phyloP scores from a whole-genome alignment of 2,329 filamentous ascomycete genomes.

The Aureobasidium sp. region DNA sequence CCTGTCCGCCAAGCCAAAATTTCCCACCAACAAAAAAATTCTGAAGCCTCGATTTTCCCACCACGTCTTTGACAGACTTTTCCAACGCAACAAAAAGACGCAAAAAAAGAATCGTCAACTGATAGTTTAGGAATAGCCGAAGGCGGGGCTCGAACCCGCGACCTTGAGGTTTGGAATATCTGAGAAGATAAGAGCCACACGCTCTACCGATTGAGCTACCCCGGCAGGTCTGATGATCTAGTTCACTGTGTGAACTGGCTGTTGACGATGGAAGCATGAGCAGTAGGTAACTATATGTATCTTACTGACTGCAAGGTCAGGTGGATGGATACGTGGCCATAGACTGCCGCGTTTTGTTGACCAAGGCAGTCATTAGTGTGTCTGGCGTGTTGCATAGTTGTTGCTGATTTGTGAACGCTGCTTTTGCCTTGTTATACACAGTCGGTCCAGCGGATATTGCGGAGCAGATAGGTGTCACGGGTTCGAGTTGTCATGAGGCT shows the following conservation, averaged over 20 bases:
- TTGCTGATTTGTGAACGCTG: no score
- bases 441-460: background rate
- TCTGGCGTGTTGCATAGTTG: background rate
- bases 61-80: background rate
- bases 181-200: conserved; percentile 37
- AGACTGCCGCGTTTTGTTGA: background rate
- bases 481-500: background rate
- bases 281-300: background rate
- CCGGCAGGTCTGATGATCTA: conserved; percentile 26
- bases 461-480: background rate
- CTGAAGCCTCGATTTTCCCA: background rate
- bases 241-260: conserved; percentile 3
- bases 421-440: no score
- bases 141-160: conserved; percentile 12
- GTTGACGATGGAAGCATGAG: background rate
- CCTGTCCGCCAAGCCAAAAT: background rate
- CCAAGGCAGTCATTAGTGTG: background rate
- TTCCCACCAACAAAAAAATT: background rate
- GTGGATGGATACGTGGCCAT: background rate
- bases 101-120: background rate
- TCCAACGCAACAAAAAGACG: no score
- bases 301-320: no score
- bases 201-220: conserved; percentile 44
- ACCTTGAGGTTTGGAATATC: conserved; percentile 10
- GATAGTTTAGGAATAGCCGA: conserved; percentile 6